Evolutionary conservation across 345 rosid genomes (phyloP), one percentile per base, ranked within the genome.

Genomic region (Raphanus raphanistrum): DNA sequence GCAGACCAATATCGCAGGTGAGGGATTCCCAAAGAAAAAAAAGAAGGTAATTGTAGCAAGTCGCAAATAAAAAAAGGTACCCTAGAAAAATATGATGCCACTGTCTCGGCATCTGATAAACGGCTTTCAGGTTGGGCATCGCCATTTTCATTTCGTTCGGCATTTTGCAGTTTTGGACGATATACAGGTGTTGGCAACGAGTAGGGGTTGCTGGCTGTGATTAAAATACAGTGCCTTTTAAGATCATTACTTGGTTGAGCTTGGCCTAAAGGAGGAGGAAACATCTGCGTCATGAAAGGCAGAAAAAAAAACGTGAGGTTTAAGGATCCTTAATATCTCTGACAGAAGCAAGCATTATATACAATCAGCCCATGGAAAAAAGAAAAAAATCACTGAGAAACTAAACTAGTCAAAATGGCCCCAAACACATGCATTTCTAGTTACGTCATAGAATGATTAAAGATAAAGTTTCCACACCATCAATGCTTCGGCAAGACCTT

Each of bases 401-500:
- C 43, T 59, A 66, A 66, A 50, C 55, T 15, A 66, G 69, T 73
- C 74, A 73, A 25, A 65, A 50, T 35, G 29, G 4, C 33, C 21
- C 21, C 25, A 74, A 48, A 36, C 35, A 52, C 25, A 63, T 63
- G 41, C 32, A 55, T 4, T 3, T 74, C 36, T 74, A 74, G 54
- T 31, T 63, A 21, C 50, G 50, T 28, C 55, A 63, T 13, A 75
- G 70, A 69, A 69, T 54, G 35, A 77, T 2, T 68, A 36, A 66
- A 61, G 64, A 76, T 58, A 25, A 74, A 71, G 61, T 65, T 15
- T 57, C 79, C 48, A 41, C 74, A 92, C 98, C 99, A 95, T 95
- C 65, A 92, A 75, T 57, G 99, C 98, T 83, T 95, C 98, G 63
- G 97, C 84, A 79, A 95, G 97, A 71, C 99, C 98, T 85, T 95